Conservation (phyloP, 306 rosid species). For the Cicer chorassanicum region DNA sequence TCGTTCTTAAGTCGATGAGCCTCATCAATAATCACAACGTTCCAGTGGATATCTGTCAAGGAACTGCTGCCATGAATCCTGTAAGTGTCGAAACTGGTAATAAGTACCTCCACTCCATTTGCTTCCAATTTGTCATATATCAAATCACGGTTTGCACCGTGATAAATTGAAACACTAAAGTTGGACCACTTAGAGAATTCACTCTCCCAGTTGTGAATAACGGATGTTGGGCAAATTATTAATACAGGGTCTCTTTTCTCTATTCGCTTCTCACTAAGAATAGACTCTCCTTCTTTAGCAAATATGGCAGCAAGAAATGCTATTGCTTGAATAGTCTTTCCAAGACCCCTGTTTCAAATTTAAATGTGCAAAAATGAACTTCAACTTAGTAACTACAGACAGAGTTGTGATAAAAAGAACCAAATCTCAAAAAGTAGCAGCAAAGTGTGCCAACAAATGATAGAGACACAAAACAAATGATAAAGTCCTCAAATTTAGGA, state of each 20-base stretch:
- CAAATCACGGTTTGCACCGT: slow-evolving; percentile 81
- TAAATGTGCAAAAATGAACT: slow-evolving; percentile 45
- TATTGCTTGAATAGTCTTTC: slow-evolving; percentile 93
- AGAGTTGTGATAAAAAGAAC: slow-evolving; percentile 8
- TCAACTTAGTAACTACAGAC: slow-evolving; percentile 28
- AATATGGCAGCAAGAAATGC: slow-evolving; percentile 90
- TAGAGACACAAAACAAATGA: slow-evolving; percentile 29
- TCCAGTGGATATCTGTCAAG: slow-evolving; percentile 74
- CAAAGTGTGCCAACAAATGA: slow-evolving; percentile 7
- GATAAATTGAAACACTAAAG: slow-evolving; percentile 78
- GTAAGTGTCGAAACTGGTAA: slow-evolving; percentile 89
- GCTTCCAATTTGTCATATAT: slow-evolving; percentile 70
- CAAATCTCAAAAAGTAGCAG: neutral
- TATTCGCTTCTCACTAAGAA: slow-evolving; percentile 42
- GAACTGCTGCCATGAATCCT: slow-evolving; percentile 74
- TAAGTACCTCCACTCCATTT: slow-evolving; percentile 69
- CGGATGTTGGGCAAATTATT: slow-evolving; percentile 85
- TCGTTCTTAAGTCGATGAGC: slow-evolving; percentile 94
- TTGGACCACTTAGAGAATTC: slow-evolving; percentile 93
- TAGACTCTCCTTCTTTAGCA: slow-evolving; percentile 65
- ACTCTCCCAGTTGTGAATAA: slow-evolving; percentile 88
- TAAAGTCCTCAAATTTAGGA: slow-evolving; percentile 10
- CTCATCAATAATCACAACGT: slow-evolving; percentile 78
- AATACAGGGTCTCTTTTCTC: slow-evolving; percentile 70
- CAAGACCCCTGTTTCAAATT: slow-evolving; percentile 88